A percentile compares a stretch with the other conserved stretches of the same genome.
phyloP scores from a whole-genome alignment of 441 rosid genomes.

The Gossypium trilobum region DNA sequence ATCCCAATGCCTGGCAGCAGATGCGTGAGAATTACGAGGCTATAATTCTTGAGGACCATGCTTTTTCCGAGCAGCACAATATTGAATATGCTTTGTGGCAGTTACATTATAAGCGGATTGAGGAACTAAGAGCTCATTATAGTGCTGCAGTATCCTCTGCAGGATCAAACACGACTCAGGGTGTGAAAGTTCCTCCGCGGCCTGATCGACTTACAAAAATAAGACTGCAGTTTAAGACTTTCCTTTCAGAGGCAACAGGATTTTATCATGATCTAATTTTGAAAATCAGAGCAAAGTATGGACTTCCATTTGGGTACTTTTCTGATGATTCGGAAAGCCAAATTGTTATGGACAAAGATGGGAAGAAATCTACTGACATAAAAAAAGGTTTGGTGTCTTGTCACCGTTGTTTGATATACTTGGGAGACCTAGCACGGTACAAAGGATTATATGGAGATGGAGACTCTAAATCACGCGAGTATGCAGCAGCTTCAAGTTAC shows the following conservation, averaged over 20 bases:
- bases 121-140: constrained; percentile 62
- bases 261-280: constrained; percentile 82
- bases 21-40: constrained; percentile 95
- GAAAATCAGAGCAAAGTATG: constrained; percentile 78
- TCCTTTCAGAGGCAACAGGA: constrained; percentile 86
- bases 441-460: constrained; percentile 86
- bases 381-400: constrained; percentile 78
- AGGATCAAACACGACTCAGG: constrained; percentile 35
- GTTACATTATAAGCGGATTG: constrained; percentile 74
- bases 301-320: constrained; percentile 75
- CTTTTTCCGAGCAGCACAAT: constrained; percentile 73
- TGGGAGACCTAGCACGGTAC: constrained; percentile 95
- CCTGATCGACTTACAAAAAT: constrained; percentile 56
- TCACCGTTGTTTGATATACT: constrained; percentile 92
- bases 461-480: constrained; percentile 69
- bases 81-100: constrained; percentile 83
- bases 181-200: constrained; percentile 47
- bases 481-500: constrained; percentile 86
- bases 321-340: constrained; percentile 62
- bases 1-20: constrained; percentile 80
- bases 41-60: constrained; percentile 80
- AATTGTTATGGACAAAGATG: constrained; percentile 56
- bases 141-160: constrained; percentile 48
- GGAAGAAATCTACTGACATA: constrained; percentile 53
- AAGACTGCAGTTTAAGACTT: constrained; percentile 71